Percentiles rank a stretch among this genome's conserved stretches.
phyloP scores from a whole-genome alignment of 1,139 yeast species.

The Lodderomyces parapsilosis region DNA sequence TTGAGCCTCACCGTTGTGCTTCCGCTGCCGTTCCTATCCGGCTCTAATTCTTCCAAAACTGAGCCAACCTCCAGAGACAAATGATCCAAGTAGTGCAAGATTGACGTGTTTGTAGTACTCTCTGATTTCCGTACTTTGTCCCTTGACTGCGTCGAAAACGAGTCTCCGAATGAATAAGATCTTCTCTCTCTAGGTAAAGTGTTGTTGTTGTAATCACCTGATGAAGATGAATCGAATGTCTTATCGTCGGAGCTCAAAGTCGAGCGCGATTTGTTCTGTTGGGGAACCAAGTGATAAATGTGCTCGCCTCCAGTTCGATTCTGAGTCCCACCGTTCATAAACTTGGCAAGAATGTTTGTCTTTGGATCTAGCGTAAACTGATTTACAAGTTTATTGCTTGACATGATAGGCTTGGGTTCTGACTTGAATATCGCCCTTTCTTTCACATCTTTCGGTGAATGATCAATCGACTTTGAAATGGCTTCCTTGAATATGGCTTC shows the following conservation, averaged over 20 bases:
- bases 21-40: not conserved
- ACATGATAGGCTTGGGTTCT: not conserved
- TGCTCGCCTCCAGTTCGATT: not conserved
- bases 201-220: not conserved
- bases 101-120: conserved; percentile 29
- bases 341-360: not conserved
- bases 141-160: not conserved
- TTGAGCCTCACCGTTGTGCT: not conserved
- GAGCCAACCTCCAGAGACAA: conserved; percentile 26
- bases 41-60: conserved; percentile 15
- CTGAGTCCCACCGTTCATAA: not conserved
- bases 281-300: not conserved
- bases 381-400: not conserved
- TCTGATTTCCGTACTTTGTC: conserved; percentile 1
- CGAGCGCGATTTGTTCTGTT: not conserved
- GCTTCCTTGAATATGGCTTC: not conserved
- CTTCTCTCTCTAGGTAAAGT: not conserved
- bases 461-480: not conserved
- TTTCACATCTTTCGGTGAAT: not conserved
- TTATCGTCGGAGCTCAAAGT: not conserved
- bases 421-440: not conserved
- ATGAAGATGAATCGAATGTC: not conserved
- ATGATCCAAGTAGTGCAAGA: conserved; percentile 30
- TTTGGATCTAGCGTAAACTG: conserved; percentile 3
- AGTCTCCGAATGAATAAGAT: not conserved